phyloP scores from a whole-genome alignment of 1,284 basidiomycete genomes.

The Entoloma clypeatum region DNA sequence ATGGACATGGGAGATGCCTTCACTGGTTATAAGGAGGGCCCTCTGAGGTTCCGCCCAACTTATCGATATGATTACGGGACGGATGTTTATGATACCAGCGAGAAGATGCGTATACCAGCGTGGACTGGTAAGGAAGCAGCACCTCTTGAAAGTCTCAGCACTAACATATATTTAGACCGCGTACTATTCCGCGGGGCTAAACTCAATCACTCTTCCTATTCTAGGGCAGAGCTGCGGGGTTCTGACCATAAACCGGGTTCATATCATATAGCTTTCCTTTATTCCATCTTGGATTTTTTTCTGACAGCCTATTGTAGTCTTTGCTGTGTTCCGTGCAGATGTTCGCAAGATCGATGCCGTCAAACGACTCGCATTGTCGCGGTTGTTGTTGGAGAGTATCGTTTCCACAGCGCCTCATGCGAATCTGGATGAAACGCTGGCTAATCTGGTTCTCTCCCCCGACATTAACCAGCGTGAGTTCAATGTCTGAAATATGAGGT shows the following conservation, averaged over 20 bases:
- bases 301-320: conserved; percentile 50
- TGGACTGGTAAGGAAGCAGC: conserved; percentile 76
- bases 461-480: conserved; percentile 36
- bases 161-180: conserved; percentile 57
- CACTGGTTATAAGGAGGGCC: conserved; percentile 83
- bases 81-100: conserved; percentile 90
- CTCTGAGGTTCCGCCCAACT: conserved; percentile 84
- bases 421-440: conserved; percentile 69
- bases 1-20: conserved; percentile 77
- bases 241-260: conserved; percentile 93
- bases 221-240: conserved; percentile 76
- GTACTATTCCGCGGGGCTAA: conserved; percentile 77
- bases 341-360: conserved; percentile 76
- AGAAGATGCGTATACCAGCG: conserved; percentile 94
- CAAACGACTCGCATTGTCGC: conserved; percentile 70
- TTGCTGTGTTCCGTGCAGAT: conserved; percentile 75
- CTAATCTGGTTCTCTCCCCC: conserved; percentile 41
- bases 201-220: conserved; percentile 64
- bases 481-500: neutral
- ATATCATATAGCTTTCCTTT: conserved; percentile 13
- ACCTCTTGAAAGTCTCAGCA: conserved; percentile 2
- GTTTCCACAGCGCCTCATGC: conserved; percentile 57
- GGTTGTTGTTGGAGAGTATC: conserved; percentile 63
- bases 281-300: conserved; percentile 1
- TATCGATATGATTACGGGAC: conserved; percentile 85